Percentiles rank a stretch among this genome's conserved stretches.
Evolutionary conservation across 176 grass and related monocot genomes (phyloP).

Genomic region (Musa beccarii): DNA sequence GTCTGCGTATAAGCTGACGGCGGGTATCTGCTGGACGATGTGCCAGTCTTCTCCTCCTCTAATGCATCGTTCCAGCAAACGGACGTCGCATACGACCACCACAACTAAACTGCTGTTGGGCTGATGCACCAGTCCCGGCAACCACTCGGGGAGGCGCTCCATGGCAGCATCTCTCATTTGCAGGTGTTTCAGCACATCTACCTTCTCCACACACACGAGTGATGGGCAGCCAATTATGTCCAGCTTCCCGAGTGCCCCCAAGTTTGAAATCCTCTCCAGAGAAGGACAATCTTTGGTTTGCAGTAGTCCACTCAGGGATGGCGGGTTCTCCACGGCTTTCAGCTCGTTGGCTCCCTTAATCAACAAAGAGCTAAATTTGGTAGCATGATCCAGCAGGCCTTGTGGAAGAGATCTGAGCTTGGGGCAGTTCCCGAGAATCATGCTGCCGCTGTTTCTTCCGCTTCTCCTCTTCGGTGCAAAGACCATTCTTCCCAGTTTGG

Average conservation of each 20-base stretch:
- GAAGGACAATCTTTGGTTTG: neutral
- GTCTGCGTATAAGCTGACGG: slow-evolving; percentile 5
- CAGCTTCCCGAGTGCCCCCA: neutral
- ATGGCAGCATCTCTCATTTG: neutral
- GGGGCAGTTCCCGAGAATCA: slow-evolving; percentile 1
- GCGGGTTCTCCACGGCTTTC: slow-evolving; percentile 6
- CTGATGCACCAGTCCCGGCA: neutral
- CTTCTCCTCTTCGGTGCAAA: neutral
- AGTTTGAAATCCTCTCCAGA: slow-evolving; percentile 23
- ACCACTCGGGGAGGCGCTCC: slow-evolving; percentile 17
- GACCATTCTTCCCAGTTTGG: slow-evolving; percentile 32
- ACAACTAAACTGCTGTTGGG: neutral
- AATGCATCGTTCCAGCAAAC: slow-evolving; percentile 12
- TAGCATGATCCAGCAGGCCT: slow-evolving; percentile 13
- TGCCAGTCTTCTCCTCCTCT: slow-evolving; percentile 18
- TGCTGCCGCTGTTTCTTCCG: neutral
- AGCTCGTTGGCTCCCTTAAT: neutral
- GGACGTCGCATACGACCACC: neutral
- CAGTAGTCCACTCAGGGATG: neutral
- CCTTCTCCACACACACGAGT: slow-evolving; percentile 15
- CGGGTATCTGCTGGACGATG: slow-evolving; percentile 7
- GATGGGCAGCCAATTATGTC: neutral
- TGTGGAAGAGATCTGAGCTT: slow-evolving; percentile 24
- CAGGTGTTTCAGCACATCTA: slow-evolving; percentile 10
- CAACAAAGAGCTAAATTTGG: neutral